Evolutionary conservation across 2,329 filamentous ascomycete species (phyloP), one percentile per base, ranked within the genome.

Genomic region (Exutisphaerella laricina): DNA sequence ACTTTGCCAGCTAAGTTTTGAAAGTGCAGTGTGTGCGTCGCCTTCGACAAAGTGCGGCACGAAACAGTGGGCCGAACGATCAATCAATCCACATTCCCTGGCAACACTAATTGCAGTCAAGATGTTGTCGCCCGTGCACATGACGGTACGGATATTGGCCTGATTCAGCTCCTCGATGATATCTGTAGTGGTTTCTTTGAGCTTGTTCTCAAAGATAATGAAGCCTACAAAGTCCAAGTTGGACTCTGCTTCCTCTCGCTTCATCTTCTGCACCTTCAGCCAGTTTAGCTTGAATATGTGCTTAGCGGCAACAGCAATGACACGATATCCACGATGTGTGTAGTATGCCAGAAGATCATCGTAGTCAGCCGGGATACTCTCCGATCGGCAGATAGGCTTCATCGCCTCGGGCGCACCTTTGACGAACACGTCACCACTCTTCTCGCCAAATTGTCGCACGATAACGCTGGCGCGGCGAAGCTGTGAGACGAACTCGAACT

Each of bases 71-170:
- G 87, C 84, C 20, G 79, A 81, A 49, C 76, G 79, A 57, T 89
- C 80, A 53, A 97, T 82, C 43, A 98, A 71, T 30, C 82, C 78
- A 63, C 89, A 96, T 59, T 97, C 89, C 56, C 89, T 78, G 3
- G 88, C 90, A 41, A 98, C 92, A 57, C 89, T 96, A 59, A 98
- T 89, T 16, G 92, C 92, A 7, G 92, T 98, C 41, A 97, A 70
- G 50, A 97, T 97, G 56, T 98, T 98, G 70, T 98, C 92, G 21
- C 92, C 92, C 0, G 92, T 98, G 50, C 94, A 94, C 92, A 98
- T 98, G 39, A 95, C 81, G 20, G 85, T 84, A 25, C 87, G 80
- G 53, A 98, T 95, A 43, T 85, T 85, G 5, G 94, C 90, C 39
- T 83, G 73, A 22, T 79, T 75, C 3, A 98, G 75, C 66, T 97